Evolutionary conservation across 2,329 filamentous ascomycete genomes (phyloP).

Genomic region (Cytospora piceae): DNA sequence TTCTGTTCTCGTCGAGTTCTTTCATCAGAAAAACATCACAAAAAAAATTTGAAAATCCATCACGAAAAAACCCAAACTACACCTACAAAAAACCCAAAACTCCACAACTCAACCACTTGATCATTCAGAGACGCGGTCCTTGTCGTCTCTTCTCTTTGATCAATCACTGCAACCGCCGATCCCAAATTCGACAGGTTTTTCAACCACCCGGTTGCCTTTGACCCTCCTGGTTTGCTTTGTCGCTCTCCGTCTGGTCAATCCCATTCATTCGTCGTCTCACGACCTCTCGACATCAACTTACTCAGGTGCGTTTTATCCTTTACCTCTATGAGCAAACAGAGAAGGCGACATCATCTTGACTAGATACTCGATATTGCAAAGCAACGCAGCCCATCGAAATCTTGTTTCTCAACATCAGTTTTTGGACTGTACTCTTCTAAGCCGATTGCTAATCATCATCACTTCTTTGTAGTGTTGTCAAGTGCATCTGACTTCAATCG

Average conservation of each 20-base stretch:
- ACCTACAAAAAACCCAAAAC: conserved; percentile 27
- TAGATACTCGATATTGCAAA: background rate
- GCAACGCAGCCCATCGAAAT: background rate
- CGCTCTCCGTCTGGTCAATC: conserved; percentile 19
- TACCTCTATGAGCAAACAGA: background rate
- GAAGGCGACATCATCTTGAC: background rate
- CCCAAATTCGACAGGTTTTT: conserved; percentile 24
- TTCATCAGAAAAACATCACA: conserved; percentile 55
- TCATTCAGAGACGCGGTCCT: conserved; percentile 25
- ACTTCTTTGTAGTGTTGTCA: conserved; percentile 32
- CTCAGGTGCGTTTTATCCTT: conserved; percentile 21
- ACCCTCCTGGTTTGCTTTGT: conserved; percentile 31
- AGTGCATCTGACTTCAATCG: conserved; percentile 38
- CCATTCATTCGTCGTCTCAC: conserved; percentile 23
- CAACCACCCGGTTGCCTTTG: conserved; percentile 26
- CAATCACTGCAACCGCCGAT: conserved; percentile 23
- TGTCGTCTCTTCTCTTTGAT: conserved; percentile 28
- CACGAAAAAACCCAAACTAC: conserved; percentile 47
- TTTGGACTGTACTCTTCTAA: background rate
- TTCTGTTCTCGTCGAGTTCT: conserved; percentile 62
- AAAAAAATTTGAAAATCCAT: conserved; percentile 65
- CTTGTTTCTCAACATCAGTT: conserved; percentile 28
- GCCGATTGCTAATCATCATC: conserved; percentile 30
- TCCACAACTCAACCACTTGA: conserved; percentile 19
- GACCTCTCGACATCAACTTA: conserved; percentile 11